These are phyloP conservation scores for Fusarium aywerte DNA, from an alignment of 2,329 filamentous ascomycete genomes.

Conservation along the genomic window DNA sequence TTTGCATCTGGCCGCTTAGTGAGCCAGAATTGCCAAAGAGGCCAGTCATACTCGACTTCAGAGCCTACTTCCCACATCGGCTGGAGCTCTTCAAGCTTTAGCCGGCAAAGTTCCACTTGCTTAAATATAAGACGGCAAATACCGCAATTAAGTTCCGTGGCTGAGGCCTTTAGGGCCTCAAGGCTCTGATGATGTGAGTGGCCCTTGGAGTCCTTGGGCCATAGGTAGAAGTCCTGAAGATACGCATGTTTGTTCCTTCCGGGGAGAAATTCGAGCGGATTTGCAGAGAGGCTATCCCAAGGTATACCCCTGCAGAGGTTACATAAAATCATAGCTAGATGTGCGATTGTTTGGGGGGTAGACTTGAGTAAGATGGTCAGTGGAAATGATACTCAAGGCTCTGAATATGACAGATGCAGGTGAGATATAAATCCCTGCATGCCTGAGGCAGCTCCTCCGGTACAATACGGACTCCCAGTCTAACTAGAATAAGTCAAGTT, in stretches of 20 bases:
- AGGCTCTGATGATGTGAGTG: background rate
- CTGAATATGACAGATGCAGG: too few species aligned
- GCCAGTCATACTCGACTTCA: background rate
- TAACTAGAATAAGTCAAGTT: too few species aligned
- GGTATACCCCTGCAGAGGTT: background rate
- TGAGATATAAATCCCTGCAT: too few species aligned
- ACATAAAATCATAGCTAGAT: background rate
- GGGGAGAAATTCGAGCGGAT: too few species aligned
- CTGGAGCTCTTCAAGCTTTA: background rate
- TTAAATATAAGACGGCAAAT: background rate
- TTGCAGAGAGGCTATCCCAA: background rate
- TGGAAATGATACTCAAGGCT: too few species aligned
- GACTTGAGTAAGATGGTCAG: too few species aligned
- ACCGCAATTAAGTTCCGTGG: background rate
- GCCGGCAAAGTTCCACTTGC: background rate
- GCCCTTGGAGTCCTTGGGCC: background rate
- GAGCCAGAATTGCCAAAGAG: constrained; percentile 13
- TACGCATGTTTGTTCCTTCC: background rate
- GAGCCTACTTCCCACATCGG: background rate
- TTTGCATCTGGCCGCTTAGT: background rate
- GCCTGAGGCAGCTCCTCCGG: too few species aligned
- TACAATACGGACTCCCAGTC: too few species aligned
- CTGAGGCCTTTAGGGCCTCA: background rate
- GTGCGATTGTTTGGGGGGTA: background rate
- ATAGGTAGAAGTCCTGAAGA: background rate